These are phyloP conservation scores for Aspergillus sp. DNA, from an alignment of 2,329 filamentous ascomycete species.

Conservation along the genomic window DNA sequence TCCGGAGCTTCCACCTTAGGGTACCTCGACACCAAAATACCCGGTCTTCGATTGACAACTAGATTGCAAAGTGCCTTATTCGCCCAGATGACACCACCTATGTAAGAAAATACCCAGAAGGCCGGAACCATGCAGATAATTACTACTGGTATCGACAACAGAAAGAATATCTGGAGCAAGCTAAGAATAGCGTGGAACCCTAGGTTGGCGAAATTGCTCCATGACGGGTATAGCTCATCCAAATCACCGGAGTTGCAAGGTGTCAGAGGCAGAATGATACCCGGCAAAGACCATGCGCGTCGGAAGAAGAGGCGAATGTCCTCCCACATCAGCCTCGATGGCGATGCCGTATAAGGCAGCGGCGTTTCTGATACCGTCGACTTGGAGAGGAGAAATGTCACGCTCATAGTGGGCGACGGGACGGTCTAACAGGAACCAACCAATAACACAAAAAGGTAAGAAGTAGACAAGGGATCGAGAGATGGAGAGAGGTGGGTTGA, in stretches of 20 bases:
- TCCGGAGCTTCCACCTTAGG: background rate
- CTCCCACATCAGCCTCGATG: slow-evolving; percentile 37
- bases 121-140: slow-evolving; percentile 40
- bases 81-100: slow-evolving; percentile 25
- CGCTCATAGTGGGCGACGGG: slow-evolving; percentile 1
- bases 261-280: slow-evolving; percentile 59
- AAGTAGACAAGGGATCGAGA: background rate
- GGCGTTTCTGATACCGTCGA: slow-evolving; percentile 19
- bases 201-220: slow-evolving; percentile 58
- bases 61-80: slow-evolving; percentile 30
- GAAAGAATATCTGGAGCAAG: slow-evolving; percentile 60
- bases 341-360: slow-evolving; percentile 41
- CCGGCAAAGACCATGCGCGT: slow-evolving; percentile 49
- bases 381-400: slow-evolving; percentile 12
- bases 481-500: background rate
- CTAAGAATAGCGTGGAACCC: slow-evolving; percentile 59
- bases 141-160: slow-evolving; percentile 60
- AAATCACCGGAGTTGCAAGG: slow-evolving; percentile 55
- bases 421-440: background rate
- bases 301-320: slow-evolving; percentile 42
- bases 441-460: background rate
- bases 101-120: slow-evolving; percentile 34
- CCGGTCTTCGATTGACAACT: slow-evolving; percentile 34
- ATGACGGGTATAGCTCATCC: slow-evolving; percentile 64
- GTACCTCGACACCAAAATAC: slow-evolving; percentile 2